These are phyloP conservation scores for Hypoxylon trugodes DNA, from an alignment of 495 filamentous ascomycete genomes.

Conservation along the genomic window DNA sequence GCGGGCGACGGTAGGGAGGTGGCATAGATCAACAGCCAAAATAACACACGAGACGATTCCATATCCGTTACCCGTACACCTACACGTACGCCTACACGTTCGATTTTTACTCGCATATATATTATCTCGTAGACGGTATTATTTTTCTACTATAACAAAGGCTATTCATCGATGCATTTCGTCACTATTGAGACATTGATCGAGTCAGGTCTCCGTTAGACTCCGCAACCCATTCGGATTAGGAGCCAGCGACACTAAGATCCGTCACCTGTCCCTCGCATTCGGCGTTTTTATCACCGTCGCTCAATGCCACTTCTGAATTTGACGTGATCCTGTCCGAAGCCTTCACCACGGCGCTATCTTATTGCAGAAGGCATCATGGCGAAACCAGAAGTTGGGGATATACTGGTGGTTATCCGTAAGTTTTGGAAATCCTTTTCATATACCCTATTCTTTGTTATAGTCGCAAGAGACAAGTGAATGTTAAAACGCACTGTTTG, in stretches of 20 bases:
- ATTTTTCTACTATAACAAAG: slow-evolving; percentile 12
- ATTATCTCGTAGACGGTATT: slow-evolving; percentile 25
- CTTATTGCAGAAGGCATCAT: slow-evolving; percentile 25
- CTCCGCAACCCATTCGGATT: slow-evolving; percentile 33
- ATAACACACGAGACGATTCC: slow-evolving; percentile 17
- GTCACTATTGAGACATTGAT: slow-evolving; percentile 36
- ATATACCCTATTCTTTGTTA: slow-evolving; percentile 1
- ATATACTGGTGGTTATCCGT: slow-evolving; percentile 81
- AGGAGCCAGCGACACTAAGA: slow-evolving; percentile 21
- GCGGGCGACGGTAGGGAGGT: slow-evolving; percentile 25
- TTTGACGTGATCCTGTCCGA: slow-evolving; percentile 7
- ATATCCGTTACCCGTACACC: too few species aligned
- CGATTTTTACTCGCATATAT: slow-evolving; percentile 20
- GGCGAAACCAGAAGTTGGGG: slow-evolving; percentile 67
- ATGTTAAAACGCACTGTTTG: slow-evolving; percentile 7
- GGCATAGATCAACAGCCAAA: slow-evolving; percentile 24
- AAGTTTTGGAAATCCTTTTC: slow-evolving; percentile 56
- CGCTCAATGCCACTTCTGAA: slow-evolving; percentile 17
- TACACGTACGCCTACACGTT: background rate
- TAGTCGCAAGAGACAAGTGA: slow-evolving; percentile 1
- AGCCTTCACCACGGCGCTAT: slow-evolving; percentile 9
- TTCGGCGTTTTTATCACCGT: slow-evolving; percentile 10
- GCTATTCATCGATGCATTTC: slow-evolving; percentile 37
- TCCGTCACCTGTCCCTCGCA: slow-evolving; percentile 28
- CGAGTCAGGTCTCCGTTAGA: slow-evolving; percentile 41